Conservation (phyloP, 1,284 basidiomycete genomes). For the Crucibulum parvulum region DNA sequence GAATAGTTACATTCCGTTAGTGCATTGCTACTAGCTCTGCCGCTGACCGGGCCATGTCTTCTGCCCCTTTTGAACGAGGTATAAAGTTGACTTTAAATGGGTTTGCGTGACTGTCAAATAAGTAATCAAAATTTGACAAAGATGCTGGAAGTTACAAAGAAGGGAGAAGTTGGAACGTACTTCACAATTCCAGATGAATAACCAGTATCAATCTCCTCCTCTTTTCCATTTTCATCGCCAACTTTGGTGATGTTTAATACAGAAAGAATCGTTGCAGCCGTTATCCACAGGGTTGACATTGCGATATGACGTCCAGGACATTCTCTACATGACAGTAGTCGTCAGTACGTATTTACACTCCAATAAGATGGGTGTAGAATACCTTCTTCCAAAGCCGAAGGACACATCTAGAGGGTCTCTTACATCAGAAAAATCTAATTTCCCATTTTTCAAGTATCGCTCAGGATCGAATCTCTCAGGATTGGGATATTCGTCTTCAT, state of each 20-base stretch:
- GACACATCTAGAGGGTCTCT: slow-evolving; percentile 27
- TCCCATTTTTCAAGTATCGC: slow-evolving; percentile 39
- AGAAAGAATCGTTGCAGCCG: slow-evolving; percentile 34
- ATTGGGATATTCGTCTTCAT: slow-evolving; percentile 42
- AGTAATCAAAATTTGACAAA: too few relatives aligned
- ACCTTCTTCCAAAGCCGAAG: slow-evolving; percentile 46
- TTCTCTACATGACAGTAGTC: slow-evolving; percentile 27
- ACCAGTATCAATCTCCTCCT: slow-evolving; percentile 23
- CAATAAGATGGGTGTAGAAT: background rate
- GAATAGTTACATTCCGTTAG: too few relatives aligned
- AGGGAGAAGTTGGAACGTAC: slow-evolving; percentile 3
- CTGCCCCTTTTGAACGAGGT: too few relatives aligned
- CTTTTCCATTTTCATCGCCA: slow-evolving; percentile 22
- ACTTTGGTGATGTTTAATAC: slow-evolving; percentile 31
- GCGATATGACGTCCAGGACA: slow-evolving; percentile 53
- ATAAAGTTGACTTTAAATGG: too few relatives aligned
- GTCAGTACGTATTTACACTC: background rate
- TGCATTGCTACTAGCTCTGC: too few relatives aligned
- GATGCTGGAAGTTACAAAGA: too few relatives aligned
- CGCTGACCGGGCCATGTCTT: too few relatives aligned
- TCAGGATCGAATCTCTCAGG: slow-evolving; percentile 47
- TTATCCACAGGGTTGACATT: slow-evolving; percentile 33
- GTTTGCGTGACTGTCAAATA: too few relatives aligned
- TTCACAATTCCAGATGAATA: slow-evolving; percentile 14
- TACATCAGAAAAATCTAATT: slow-evolving; percentile 23